These are phyloP conservation scores for Acanthamoeba healyi DNA, from an alignment of 208 protist genomes.

Conservation along the genomic window DNA sequence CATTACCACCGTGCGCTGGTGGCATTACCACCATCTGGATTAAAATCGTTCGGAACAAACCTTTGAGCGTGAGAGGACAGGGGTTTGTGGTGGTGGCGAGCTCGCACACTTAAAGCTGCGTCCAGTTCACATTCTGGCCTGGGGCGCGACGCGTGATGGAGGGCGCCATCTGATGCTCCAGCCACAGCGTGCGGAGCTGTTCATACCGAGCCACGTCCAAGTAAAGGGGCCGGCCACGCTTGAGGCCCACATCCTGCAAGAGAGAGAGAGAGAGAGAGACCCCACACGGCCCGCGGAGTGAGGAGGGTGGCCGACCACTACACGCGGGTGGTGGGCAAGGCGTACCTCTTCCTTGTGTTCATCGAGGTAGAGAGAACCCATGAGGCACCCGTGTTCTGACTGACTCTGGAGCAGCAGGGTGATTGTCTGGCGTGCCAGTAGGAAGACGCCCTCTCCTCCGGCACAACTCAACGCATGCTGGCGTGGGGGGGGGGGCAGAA, in stretches of 20 bases:
- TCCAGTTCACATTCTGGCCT: conserved; percentile 20
- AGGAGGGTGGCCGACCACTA: not conserved
- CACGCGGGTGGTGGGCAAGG: not conserved
- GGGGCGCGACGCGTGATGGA: not conserved
- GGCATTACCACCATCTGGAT: too few relatives aligned
- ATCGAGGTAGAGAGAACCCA: conserved; percentile 52
- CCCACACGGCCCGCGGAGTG: not conserved
- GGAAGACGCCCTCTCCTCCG: conserved; percentile 28
- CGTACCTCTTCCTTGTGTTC: conserved; percentile 46
- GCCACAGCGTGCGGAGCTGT: conserved; percentile 31
- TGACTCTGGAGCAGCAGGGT: conserved; percentile 7
- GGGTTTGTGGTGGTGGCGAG: too few relatives aligned
- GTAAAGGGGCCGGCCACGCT: conserved; percentile 14
- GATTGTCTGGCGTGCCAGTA: conserved; percentile 28
- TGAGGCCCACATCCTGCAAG: conserved; percentile 37
- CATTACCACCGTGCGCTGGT: not conserved
- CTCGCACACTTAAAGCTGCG: not conserved
- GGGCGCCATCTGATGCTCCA: conserved; percentile 30
- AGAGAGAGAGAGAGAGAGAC: not conserved
- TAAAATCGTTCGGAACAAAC: too few relatives aligned
- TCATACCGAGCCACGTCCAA: conserved; percentile 13
- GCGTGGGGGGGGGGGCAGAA: too few relatives aligned
- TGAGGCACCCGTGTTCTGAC: not conserved
- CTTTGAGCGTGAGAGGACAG: too few relatives aligned
- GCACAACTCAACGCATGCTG: not conserved